Evolutionary conservation across 768 basidiomycete species (phyloP), one percentile per base, ranked within the genome.

Genomic region (Imleria badia): DNA sequence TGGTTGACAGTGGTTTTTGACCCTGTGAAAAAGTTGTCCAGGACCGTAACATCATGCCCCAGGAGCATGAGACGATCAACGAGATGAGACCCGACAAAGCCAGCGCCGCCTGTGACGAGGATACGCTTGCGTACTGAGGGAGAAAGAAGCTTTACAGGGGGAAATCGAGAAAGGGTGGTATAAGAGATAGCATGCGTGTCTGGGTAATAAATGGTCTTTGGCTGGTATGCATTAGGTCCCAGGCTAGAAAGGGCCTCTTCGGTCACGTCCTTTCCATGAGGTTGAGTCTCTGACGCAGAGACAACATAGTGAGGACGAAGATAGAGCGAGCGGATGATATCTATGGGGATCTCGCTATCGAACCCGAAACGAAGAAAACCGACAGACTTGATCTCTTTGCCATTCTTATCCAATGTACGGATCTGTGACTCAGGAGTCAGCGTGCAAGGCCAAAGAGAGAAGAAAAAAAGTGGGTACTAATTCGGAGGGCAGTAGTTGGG

Each of bases 21-120:
- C 15, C 97, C 97, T 23, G 95, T 98, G 78, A 99, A 99, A 72
- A 99, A 99, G 76, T 98, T 98, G 78, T 98, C 96, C 52, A 97
- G 75, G 60, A 98, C 96, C 52, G 93, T 94, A 63, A 96, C 94
- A 71, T 98, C 94, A 68, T 99, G 97, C 15, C 97, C 97, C 48
- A 98, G 84, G 58, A 98, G 82, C 94, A 99, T 95, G 58, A 98
- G 84, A 45, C 97, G 84, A 76, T 99, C 97, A 49, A 99, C 91
- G 45, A 99, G 85, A 75, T 99, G 97, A 31, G 94, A 96, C 15
- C 97, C 97, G 55, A 99, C 96, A 72, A 99, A 99, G n/a, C 97
- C 97, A 35, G 96, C 97, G 39, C 97, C 96, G 54, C 96, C 96
- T 20, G 96, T 98, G 62, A 98, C 89, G 38, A 99, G 83, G 63